Evolutionary conservation across 2,329 filamentous ascomycete genomes (phyloP).

Genomic region (Aspergillus caelatus): DNA sequence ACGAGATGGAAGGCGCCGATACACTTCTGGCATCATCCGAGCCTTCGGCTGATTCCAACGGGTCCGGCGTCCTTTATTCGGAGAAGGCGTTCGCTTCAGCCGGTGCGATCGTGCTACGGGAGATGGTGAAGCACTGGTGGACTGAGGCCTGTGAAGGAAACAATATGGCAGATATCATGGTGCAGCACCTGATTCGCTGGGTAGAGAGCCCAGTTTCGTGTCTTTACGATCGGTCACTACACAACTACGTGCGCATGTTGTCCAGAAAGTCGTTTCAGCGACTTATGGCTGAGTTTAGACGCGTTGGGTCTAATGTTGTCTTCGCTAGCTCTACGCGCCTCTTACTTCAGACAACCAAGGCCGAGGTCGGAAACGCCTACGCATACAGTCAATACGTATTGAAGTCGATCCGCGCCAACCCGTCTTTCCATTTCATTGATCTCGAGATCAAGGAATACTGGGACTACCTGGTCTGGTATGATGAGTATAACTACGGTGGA

Average conservation of each 20-base stretch:
- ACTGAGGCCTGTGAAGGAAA: conserved; percentile 86
- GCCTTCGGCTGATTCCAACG: conserved; percentile 62
- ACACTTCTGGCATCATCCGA: conserved; percentile 80
- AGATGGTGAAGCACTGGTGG: conserved; percentile 99
- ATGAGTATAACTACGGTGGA: conserved; percentile 98
- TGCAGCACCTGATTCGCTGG: conserved; percentile 96
- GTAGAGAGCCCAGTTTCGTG: conserved; percentile 91
- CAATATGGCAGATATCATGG: conserved; percentile 95
- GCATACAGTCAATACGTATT: conserved; percentile 97
- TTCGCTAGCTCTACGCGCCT: conserved; percentile 89
- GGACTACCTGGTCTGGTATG: conserved; percentile 99
- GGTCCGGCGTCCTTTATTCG: conserved; percentile 72
- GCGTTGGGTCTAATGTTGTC: conserved; percentile 93
- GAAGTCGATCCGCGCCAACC: conserved; percentile 94
- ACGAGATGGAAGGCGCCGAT: conserved; percentile 89
- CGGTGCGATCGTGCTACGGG: conserved; percentile 84
- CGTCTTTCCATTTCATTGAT: conserved; percentile 95
- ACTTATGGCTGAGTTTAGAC: conserved; percentile 93
- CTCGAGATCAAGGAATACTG: conserved; percentile 98
- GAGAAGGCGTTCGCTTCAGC: conserved; percentile 93
- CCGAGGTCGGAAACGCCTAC: conserved; percentile 93
- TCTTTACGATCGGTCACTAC: conserved; percentile 89
- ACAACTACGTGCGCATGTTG: conserved; percentile 99
- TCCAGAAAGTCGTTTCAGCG: conserved; percentile 96
- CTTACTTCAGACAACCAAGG: conserved; percentile 92